These are phyloP conservation scores for Leccinum obscurum DNA, from an alignment of 768 basidiomycete genomes.

Conservation along the genomic window DNA sequence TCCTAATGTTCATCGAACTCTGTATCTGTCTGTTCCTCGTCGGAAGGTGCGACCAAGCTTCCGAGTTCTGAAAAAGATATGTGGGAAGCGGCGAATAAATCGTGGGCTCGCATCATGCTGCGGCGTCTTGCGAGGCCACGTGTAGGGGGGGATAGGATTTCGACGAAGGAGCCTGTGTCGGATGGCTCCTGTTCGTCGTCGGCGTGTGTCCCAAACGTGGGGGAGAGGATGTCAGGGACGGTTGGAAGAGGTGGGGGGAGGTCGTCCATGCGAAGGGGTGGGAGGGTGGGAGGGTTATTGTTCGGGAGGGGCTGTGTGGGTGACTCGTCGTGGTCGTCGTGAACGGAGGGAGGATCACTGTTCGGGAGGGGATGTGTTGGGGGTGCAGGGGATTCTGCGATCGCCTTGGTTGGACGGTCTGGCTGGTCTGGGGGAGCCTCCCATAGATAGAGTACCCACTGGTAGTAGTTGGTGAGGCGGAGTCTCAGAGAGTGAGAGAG, in stretches of 20 bases:
- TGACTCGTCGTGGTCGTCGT: background rate
- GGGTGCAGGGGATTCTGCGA: no score
- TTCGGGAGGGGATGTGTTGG: no score
- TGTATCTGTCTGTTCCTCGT: background rate
- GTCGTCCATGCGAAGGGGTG: conserved; percentile 8
- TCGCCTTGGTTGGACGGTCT: no score
- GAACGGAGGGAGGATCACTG: no score
- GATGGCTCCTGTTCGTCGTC: background rate
- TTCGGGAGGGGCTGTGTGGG: background rate
- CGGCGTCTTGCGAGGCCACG: conserved; percentile 12
- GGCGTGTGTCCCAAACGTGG: background rate
- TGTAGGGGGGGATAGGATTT: conserved; percentile 24
- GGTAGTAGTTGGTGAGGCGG: background rate
- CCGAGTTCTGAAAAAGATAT: conserved; percentile 30
- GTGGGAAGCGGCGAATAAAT: conserved; percentile 27
- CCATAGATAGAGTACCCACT: conserved; percentile 18
- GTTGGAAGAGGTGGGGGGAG: conserved; percentile 13
- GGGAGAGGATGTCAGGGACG: conserved; percentile 3
- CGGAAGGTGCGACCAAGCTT: conserved; percentile 19
- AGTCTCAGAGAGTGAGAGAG: background rate
- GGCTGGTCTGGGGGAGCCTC: background rate
- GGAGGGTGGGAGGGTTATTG: background rate
- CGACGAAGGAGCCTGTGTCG: conserved; percentile 15
- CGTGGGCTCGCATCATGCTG: conserved; percentile 24
- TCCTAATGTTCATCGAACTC: background rate